Evolutionary conservation across 202 grass and related monocot species (phyloP).

Genomic region (Carex arenaria): DNA sequence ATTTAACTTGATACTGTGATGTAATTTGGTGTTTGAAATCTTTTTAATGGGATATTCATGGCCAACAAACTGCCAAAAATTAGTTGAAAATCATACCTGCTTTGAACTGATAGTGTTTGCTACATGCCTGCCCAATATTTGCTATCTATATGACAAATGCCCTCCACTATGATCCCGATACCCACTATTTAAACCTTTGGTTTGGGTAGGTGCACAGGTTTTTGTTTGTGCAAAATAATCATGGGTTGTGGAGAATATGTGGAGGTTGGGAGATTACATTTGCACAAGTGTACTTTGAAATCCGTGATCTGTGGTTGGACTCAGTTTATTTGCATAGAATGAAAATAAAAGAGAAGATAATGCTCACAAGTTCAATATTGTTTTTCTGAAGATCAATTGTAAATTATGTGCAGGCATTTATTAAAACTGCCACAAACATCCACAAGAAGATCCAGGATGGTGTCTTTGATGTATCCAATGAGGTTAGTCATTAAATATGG

Average conservation of each 20-base stretch:
- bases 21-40: background rate
- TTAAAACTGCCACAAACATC: slow-evolving; percentile 78
- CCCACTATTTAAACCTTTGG: background rate
- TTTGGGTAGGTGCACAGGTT: background rate
- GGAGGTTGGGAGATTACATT: background rate
- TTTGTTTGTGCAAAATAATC: background rate
- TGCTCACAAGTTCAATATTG: background rate
- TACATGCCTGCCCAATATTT: background rate
- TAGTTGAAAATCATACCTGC: background rate
- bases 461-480: slow-evolving; percentile 94
- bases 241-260: background rate
- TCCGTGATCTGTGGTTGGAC: background rate
- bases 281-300: background rate
- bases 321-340: background rate
- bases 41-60: background rate
- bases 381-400: background rate
- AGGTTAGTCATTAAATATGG: slow-evolving; percentile 46
- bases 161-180: background rate
- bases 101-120: background rate
- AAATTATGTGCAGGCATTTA: slow-evolving; percentile 59
- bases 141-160: background rate
- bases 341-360: background rate
- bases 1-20: background rate
- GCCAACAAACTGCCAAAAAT: background rate
- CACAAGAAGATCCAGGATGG: slow-evolving; percentile 98